Evolutionary conservation across 352 stramenopile genomes (phyloP), one percentile per base, ranked within the genome.

Genomic region (Pythium aristosporum): DNA sequence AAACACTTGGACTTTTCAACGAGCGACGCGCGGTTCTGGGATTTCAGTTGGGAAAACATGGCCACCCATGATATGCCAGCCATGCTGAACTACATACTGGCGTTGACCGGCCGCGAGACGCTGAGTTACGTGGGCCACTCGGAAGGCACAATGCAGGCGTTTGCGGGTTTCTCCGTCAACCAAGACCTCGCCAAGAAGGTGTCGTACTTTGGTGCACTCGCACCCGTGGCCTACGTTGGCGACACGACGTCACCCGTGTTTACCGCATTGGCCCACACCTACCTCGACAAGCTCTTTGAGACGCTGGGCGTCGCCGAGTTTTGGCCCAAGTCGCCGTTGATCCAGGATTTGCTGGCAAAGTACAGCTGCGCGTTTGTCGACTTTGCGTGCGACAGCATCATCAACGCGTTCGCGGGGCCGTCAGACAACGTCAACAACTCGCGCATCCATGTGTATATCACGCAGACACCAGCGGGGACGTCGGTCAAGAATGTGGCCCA

Each of bases 401-500:
- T 84, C 66, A 74, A 80, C 23, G 61, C 67, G 30, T 61, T 87
- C 52, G 74, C 66, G 21, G 75, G 75, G 7, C 69, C 67, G 5
- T 83, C 78, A 3, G 50, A 74, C 32, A 80, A 84, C 57, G 51
- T 85, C 48, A 88, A 88, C 67, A 71, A 65, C 10, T 80, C 73
- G 13, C 70, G 79, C 3, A 65, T 88, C 42, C 76, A 86, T 44
- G 79, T 88, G n/a, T 88, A 88, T 54, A 69, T 88, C 32, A 74
- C 75, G n/a, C 77, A 86, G 59, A 88, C 79, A 3, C 79, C 79
- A 2, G 77, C 77, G 7, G 73, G 77, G 4, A 88, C 79, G 15
- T 87, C 77, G 2, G 77, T 86, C 52, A 88, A 85, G 68, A 88
- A 85, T 65, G 69, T 88, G 59, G 79, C 69, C 13, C 79, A 88